These are phyloP conservation scores for Yamadazyma aaseri DNA, from an alignment of 1,139 yeast species.

Conservation along the genomic window DNA sequence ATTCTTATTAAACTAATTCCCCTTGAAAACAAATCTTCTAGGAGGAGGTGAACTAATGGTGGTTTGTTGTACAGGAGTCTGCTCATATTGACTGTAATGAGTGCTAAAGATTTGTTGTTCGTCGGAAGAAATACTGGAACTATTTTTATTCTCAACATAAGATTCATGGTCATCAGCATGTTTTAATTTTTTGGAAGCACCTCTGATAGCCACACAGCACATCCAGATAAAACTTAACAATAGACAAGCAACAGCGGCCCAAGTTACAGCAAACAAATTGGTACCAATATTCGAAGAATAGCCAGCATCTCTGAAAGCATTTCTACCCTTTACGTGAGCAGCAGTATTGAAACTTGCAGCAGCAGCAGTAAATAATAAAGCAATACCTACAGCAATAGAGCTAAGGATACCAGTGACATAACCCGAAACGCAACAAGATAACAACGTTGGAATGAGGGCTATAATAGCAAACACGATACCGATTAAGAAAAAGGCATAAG, in stretches of 20 bases:
- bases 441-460: conserved; percentile 40
- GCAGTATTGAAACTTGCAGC: conserved; percentile 69
- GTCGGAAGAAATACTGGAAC: conserved; percentile 13
- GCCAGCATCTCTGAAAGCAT: conserved; percentile 51
- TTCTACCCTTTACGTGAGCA: conserved; percentile 59
- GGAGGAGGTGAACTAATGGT: too few relatives aligned
- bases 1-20: too few relatives aligned
- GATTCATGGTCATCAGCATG: conserved; percentile 13
- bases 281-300: conserved; percentile 52
- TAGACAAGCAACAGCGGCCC: conserved; percentile 58
- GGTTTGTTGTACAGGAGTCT: too few relatives aligned
- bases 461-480: conserved; percentile 56
- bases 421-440: conserved; percentile 21
- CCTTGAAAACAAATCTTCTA: too few relatives aligned
- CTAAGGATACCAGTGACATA: conserved; percentile 27
- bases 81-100: too few relatives aligned
- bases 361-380: conserved; percentile 52
- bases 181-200: conserved; percentile 11
- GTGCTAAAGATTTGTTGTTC: conserved; percentile 7
- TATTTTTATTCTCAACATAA: conserved; percentile 13
- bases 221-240: conserved; percentile 24
- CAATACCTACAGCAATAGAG: conserved; percentile 24
- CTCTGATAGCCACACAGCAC: conserved; percentile 15
- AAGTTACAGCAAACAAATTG: conserved; percentile 59
- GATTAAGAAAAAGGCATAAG: conserved; percentile 65